Evolutionary conservation across 345 rosid genomes (phyloP), one percentile per base, ranked within the genome.

Genomic region (Balakata baccata): DNA sequence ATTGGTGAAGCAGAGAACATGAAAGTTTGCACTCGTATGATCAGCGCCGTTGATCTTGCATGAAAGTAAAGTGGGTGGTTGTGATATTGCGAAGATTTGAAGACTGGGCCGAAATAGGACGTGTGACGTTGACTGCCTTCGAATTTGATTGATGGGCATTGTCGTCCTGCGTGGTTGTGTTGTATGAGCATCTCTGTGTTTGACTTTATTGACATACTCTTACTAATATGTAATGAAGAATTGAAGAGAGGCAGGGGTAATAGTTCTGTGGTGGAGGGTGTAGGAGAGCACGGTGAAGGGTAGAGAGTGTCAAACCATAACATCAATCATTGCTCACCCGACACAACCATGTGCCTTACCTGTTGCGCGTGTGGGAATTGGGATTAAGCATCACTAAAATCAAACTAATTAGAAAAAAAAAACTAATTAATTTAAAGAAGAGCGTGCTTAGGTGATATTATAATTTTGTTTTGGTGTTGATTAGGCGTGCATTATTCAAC

Each of bases 21-120:
- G 73, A 83, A 72, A 83, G 77, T 81, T 66, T 80, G 85, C 64
- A 66, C 68, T 50, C 53, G 23, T 22, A 7, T 6, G 64, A 83
- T 86, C 79, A 37, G 17, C n/a, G 60, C 85, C 89, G 81, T 83
- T 74, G 77, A 78, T 74, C 11, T 25, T 64, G 20, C 50, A 70
- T 79, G 75, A 52, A 37, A 3, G 22, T 23, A 50, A 61, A 37
- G 29, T 34, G 38, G 37, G 10, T 25, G 66, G 66, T 57, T 46
- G 71, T 64, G 80, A 77, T 71, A 66, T 39, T 39, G 67, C 65
- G 72, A 29, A 29, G 34, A 29, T 2, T 2, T 29, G 34, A 29
- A 29, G 34, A 29, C 34, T 29, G 34, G 2, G 34, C 34, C 34
- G 34, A 29, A 29, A 29, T 29, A 1, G 2, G 34, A 29, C 34